A percentile compares a stretch with the other conserved stretches of the same genome.
Evolutionary conservation across 2,329 filamentous ascomycete genomes (phyloP).

Genomic region (Cladosporium sp.): DNA sequence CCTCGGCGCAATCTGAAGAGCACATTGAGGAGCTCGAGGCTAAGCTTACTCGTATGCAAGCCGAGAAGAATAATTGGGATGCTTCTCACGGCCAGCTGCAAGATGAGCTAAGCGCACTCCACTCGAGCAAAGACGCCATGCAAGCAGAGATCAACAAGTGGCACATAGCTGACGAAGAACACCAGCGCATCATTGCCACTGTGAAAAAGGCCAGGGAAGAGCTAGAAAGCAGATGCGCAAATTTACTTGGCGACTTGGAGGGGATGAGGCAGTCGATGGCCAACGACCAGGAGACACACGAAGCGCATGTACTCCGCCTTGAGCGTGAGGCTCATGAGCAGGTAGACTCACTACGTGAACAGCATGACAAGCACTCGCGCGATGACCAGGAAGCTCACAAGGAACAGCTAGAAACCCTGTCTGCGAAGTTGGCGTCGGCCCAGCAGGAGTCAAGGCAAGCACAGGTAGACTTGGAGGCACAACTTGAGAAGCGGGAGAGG

Average conservation of each 20-base stretch:
- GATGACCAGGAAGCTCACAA: neutral
- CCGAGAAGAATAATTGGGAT: slow-evolving; percentile 7
- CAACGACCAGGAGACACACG: neutral
- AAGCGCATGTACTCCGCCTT: neutral
- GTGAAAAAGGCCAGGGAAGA: neutral
- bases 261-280: neutral
- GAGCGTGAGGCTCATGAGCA: neutral
- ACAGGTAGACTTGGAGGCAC: slow-evolving; percentile 6
- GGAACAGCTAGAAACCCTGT: neutral
- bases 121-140: neutral
- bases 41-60: neutral
- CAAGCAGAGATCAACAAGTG: neutral
- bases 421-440: neutral
- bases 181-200: neutral
- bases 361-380: slow-evolving; percentile 7
- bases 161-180: neutral
- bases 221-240: neutral
- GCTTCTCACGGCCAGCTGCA: neutral
- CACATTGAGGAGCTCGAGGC: neutral
- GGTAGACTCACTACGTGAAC: neutral
- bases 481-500: slow-evolving; percentile 10
- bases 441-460: slow-evolving; percentile 19
- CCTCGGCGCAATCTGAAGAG: slow-evolving; percentile 31
- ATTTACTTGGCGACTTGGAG: neutral
- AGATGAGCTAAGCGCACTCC: slow-evolving; percentile 14